Evolutionary conservation across 192 early-diverging fungal species (phyloP), one percentile per base, ranked within the genome.

Genomic region (Gryganskiella cystojenkinii): DNA sequence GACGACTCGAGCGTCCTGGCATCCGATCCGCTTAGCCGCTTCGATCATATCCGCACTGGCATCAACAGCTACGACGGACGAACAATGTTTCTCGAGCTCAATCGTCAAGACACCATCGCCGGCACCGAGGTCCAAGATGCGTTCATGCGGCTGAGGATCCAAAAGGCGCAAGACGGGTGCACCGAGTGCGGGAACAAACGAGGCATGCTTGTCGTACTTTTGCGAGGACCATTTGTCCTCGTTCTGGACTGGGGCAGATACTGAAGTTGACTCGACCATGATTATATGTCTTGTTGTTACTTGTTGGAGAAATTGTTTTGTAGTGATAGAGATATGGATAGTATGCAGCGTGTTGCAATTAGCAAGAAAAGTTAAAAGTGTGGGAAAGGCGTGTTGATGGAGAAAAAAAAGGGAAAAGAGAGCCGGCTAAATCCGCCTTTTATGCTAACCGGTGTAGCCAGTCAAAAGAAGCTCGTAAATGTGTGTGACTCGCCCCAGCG

Each of bases 81-180:
- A 58, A 43, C 84, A 84, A 19, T 46, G 37, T 17, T 55, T 55
- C 20, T 83, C 75, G 40, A 92, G 80, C 19, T 88, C 56, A n/a
- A 65, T 28, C 14, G 90, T 92, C 30, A 92, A 63, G 9, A 82
- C 54, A 10, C 90, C 91, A 56, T 92, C 89, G 15, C 91, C 91
- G 47, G 89, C 91, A 30, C 91, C 91, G 34, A 92, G 62, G 69
- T 92, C 91, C 17, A 92, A 72, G 57, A 92, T 90, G 27, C 59
- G 50, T 33, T 92, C 90, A 52, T 82, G 28, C 0, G 82, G 60
- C 54, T 87, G 51, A 1, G 90, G 80, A 13, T 67, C 70, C 45
- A 92, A 79, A 58, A 90, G 73, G 10, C 72, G 49, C 3, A 90
- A 14, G 54, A 90, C 87, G 28, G 81, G 61, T 2, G 63, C 56